Base-by-base conservation (phyloP, 768 basidiomycete genomes). In the Lentinula lateritia region DNA sequence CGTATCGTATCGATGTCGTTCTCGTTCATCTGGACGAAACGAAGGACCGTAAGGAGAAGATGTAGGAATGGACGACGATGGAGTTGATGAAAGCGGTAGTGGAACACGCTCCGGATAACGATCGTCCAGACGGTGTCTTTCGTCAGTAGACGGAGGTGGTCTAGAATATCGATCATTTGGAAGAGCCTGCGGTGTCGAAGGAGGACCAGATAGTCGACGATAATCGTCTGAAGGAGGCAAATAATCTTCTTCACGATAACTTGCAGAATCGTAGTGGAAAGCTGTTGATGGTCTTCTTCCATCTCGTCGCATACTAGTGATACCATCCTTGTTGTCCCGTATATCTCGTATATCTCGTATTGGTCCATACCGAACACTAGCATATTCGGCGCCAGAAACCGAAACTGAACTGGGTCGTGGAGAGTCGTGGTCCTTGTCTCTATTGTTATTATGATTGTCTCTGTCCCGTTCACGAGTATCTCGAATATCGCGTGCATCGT, bases 401-500 rank as follows among this genome's bases (percentile, higher is more conserved):
- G 46, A 48, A 48, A 48, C 46, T 12, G 55, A 41, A 28, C 41
- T 39, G 36, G 74, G 54, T 74, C 75, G 52, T 77, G 72, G 63
- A 64, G 58, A 63, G 42, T 62, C 55, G 61, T 58, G 57, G 45
- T 50, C 34, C 15, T 53, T 54, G n/a, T 76, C 76, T 60, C 68
- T 66, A 46, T 76, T 74, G 61, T 68, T 65, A 45, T 68, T 68
- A 58, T 65, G 3, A 28, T 28, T 67, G 38, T 71, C 70, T 35
- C 69, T 65, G 32, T 76, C 72, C 62, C 68, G 66, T 46, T 76
- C 76, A 57, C 67, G 67, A 48, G 62, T 67, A 28, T 71, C 70
- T 32, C 69, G 67, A 42, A 68, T 67, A 52, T 76, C 77, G 45
- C 71, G 63, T 16, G 52, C 36, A 60, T 77, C 77, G 66, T 69